Evolutionary conservation across 2,329 filamentous ascomycete genomes (phyloP).

Genomic region (Fusarium sterilihyphosum): DNA sequence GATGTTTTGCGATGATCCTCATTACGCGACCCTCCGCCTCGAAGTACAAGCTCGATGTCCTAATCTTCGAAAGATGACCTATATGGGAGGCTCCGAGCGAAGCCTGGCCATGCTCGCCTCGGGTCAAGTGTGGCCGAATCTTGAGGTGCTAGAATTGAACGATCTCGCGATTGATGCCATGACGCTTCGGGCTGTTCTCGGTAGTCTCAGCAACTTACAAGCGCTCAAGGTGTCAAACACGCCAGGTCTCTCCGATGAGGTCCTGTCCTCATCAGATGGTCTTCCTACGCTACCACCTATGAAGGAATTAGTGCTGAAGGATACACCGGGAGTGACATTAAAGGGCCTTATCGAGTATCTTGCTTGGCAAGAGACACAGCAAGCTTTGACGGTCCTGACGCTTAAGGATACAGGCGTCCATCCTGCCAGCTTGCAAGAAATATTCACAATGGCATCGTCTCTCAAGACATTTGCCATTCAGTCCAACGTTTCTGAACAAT

Average conservation of each 20-base stretch:
- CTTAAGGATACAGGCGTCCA: constrained; percentile 78
- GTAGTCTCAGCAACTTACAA: constrained; percentile 71
- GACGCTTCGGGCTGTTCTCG: constrained; percentile 76
- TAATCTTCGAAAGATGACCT: constrained; percentile 89
- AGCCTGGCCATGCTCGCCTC: constrained; percentile 76
- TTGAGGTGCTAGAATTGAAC: constrained; percentile 78
- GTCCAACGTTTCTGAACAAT: constrained; percentile 59
- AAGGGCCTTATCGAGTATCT: constrained; percentile 77
- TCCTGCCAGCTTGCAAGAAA: constrained; percentile 66
- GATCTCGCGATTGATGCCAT: constrained; percentile 75
- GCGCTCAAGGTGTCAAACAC: constrained; percentile 80
- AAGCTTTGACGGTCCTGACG: constrained; percentile 72
- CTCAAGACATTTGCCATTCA: constrained; percentile 68
- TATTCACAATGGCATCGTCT: constrained; percentile 66
- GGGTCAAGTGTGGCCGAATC: constrained; percentile 72
- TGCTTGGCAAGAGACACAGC: constrained; percentile 65
- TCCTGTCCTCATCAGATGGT: constrained; percentile 74
- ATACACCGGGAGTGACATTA: constrained; percentile 76
- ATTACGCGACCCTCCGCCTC: constrained; percentile 79
- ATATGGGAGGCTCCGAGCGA: constrained; percentile 79
- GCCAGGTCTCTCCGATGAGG: constrained; percentile 76
- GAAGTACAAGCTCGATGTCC: constrained; percentile 87
- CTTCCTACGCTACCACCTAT: constrained; percentile 80
- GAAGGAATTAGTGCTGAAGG: constrained; percentile 76
- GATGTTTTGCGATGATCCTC: constrained; percentile 82